Evolutionary conservation across 805 yeast genomes (phyloP).

Genomic region (Myxozyma mucilagina): DNA sequence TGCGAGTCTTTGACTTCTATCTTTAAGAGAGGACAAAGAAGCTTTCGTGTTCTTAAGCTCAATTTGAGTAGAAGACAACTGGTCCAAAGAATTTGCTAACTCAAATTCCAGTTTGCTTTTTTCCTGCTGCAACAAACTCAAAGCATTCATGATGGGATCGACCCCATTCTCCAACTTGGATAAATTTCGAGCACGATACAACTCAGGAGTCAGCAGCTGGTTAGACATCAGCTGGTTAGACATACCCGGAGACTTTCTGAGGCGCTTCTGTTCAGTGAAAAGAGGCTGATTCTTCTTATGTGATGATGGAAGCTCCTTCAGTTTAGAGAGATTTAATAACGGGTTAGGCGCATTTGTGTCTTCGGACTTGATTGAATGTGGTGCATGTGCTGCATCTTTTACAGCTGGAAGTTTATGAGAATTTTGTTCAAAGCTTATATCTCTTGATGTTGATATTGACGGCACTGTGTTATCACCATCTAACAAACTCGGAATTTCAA

Average conservation of each 20-base stretch:
- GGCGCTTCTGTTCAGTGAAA: background rate
- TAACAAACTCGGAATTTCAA: background rate
- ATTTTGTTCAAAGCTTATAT: background rate
- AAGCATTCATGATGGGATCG: slow-evolving; percentile 20
- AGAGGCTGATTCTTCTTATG: background rate
- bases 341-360: background rate
- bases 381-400: background rate
- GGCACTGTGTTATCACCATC: background rate
- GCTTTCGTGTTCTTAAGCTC: slow-evolving; percentile 11
- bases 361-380: background rate
- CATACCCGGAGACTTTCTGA: background rate
- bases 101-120: slow-evolving; percentile 14
- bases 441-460: background rate
- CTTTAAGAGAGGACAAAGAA: background rate
- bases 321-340: background rate
- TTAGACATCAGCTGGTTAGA: background rate
- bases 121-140: slow-evolving; percentile 20
- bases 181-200: background rate
- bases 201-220: background rate
- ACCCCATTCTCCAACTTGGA: background rate
- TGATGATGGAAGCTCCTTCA: background rate
- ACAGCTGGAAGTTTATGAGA: background rate
- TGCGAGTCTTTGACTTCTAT: background rate
- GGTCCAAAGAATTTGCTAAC: background rate
- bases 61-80: background rate